A percentile compares a stretch with the other conserved stretches of the same genome.
phyloP scores from a whole-genome alignment of 257 asterid species.

The Dorcoceras hygrometricum region DNA sequence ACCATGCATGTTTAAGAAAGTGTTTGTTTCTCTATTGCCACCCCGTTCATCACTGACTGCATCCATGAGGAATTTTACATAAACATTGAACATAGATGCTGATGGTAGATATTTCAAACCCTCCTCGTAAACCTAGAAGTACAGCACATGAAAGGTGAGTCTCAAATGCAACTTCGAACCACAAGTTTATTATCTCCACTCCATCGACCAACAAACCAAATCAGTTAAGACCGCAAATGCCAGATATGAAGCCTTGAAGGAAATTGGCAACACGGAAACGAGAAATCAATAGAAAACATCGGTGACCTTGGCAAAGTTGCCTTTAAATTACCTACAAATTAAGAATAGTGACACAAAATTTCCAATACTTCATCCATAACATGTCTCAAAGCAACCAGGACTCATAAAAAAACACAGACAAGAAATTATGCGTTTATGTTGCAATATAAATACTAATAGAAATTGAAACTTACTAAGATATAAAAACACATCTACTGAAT shows the following conservation, averaged over 20 bases:
- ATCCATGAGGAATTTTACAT: conserved; percentile 50
- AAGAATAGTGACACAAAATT: neutral
- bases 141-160: neutral
- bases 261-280: too few species aligned
- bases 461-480: too few species aligned
- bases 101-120: neutral
- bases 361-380: neutral
- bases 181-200: neutral
- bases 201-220: neutral
- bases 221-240: too few species aligned
- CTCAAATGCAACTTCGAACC: neutral
- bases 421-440: neutral
- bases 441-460: neutral
- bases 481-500: too few species aligned
- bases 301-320: too few species aligned
- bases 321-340: too few species aligned
- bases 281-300: too few species aligned
- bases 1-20: conserved; percentile 29
- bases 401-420: neutral
- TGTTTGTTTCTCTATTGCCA: conserved; percentile 30
- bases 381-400: neutral
- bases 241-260: too few species aligned
- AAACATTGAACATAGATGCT: conserved; percentile 6
- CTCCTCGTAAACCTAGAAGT: conserved; percentile 5
- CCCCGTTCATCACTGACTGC: conserved; percentile 33